Conservation (phyloP, 176 grass and related monocot species). For the Raddia distichophylla region DNA sequence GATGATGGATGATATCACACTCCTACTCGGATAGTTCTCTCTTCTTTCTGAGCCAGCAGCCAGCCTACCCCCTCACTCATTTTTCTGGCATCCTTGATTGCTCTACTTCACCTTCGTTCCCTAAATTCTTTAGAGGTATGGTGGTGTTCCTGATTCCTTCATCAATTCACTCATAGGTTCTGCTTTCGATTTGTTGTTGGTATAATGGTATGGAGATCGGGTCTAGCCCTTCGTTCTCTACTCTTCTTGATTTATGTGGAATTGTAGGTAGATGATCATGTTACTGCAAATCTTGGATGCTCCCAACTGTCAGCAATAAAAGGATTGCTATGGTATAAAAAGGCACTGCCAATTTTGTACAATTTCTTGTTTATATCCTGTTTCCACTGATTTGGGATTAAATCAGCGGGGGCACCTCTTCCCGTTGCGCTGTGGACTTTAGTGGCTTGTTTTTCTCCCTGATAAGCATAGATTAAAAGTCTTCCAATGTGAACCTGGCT, state of each 20-base stretch:
- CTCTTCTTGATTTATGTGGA: conserved; percentile 30
- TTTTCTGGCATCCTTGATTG: not conserved
- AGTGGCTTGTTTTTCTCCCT: not conserved
- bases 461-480: not conserved
- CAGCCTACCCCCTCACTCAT: not conserved
- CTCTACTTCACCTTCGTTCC: not conserved
- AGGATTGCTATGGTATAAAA: not conserved
- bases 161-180: conserved; percentile 12
- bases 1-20: conserved; percentile 23
- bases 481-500: not conserved
- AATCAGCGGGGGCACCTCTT: not conserved
- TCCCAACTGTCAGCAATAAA: conserved; percentile 25
- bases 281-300: conserved; percentile 41
- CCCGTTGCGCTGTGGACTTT: not conserved
- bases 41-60: not conserved
- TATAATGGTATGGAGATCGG: not conserved
- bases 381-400: not conserved
- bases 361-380: not conserved
- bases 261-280: conserved; percentile 15
- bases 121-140: conserved; percentile 34
- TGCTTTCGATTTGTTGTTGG: conserved; percentile 16
- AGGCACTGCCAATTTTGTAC: not conserved
- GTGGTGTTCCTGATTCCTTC: conserved; percentile 9
- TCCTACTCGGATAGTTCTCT: no score
- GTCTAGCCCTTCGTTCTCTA: not conserved